These are phyloP conservation scores for Colletotrichum nymphaeae DNA, from an alignment of 2,329 filamentous ascomycete genomes.

Conservation along the genomic window DNA sequence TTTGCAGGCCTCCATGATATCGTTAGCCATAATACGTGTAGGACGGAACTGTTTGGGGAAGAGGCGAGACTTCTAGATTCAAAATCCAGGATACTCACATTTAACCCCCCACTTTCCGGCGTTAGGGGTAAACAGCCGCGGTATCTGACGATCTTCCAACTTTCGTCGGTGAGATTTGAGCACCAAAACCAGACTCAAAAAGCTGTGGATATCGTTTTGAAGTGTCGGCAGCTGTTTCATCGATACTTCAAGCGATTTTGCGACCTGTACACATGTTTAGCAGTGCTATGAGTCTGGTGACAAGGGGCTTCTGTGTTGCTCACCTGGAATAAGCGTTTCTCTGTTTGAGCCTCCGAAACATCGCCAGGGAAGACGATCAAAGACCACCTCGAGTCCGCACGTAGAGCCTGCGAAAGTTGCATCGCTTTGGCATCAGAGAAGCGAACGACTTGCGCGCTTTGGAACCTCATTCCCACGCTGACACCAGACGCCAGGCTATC, in stretches of 20 bases:
- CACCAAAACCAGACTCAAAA: background rate
- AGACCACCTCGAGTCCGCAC: slow-evolving; percentile 56
- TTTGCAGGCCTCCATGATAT: slow-evolving; percentile 43
- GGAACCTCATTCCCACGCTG: slow-evolving; percentile 66
- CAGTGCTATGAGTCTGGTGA: too few relatives aligned
- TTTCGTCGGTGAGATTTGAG: slow-evolving; percentile 5
- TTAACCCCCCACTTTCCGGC: background rate
- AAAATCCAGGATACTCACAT: background rate
- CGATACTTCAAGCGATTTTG: background rate
- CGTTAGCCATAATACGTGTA: too few relatives aligned
- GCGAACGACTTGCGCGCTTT: slow-evolving; percentile 68
- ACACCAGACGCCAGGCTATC: slow-evolving; percentile 53
- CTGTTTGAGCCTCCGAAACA: background rate
- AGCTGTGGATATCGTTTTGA: background rate
- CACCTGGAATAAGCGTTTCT: background rate
- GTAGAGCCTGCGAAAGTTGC: slow-evolving; percentile 63
- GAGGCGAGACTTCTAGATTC: too few relatives aligned
- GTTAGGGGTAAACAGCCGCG: background rate
- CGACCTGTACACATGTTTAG: background rate
- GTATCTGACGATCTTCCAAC: slow-evolving; percentile 16
- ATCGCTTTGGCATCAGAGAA: slow-evolving; percentile 69
- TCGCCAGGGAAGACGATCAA: slow-evolving; percentile 41
- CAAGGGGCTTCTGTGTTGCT: background rate
- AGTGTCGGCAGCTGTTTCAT: background rate
- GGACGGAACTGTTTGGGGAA: too few relatives aligned